Conservation (phyloP, 805 yeast genomes). For the Sugiyamaella marilandica region DNA sequence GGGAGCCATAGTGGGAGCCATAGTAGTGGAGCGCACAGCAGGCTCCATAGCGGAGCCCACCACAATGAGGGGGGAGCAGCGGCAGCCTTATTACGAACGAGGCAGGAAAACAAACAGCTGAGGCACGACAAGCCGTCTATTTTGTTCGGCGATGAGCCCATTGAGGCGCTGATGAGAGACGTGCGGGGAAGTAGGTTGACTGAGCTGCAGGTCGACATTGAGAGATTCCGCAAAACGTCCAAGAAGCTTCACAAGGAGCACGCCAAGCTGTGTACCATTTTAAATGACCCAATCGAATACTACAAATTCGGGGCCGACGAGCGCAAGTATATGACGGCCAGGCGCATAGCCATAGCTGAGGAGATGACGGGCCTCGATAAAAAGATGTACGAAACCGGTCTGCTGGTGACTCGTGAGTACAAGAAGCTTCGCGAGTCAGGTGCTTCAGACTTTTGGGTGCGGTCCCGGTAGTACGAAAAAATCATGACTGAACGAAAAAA, state of each 20-base stretch:
- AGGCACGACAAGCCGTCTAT: not conserved
- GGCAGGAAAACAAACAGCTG: not conserved
- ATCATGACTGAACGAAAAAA: not conserved
- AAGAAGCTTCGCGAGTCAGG: slow-evolving; percentile 15
- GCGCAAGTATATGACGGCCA: slow-evolving; percentile 3
- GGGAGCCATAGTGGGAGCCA: not conserved
- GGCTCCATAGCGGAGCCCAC: no score
- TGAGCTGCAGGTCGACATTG: not conserved
- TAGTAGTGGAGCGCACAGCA: no score
- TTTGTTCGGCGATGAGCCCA: not conserved
- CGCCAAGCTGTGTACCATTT: not conserved
- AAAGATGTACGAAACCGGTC: slow-evolving; percentile 17
- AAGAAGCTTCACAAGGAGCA: slow-evolving; percentile 2
- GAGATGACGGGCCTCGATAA: slow-evolving; percentile 17
- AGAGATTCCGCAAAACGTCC: not conserved
- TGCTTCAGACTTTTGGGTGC: slow-evolving; percentile 18
- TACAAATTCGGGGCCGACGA: slow-evolving; percentile 5
- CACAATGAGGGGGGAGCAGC: not conserved
- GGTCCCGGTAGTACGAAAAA: slow-evolving; percentile 1
- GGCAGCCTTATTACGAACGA: not conserved
- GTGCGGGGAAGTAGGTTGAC: not conserved
- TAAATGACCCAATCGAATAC: slow-evolving; percentile 6
- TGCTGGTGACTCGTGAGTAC: slow-evolving; percentile 17
- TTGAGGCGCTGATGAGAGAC: not conserved
- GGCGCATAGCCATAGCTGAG: slow-evolving; percentile 4